Evolutionary conservation across 106 monocot species (phyloP), one percentile per base, ranked within the genome.

Genomic region (Vanilla planifolia): DNA sequence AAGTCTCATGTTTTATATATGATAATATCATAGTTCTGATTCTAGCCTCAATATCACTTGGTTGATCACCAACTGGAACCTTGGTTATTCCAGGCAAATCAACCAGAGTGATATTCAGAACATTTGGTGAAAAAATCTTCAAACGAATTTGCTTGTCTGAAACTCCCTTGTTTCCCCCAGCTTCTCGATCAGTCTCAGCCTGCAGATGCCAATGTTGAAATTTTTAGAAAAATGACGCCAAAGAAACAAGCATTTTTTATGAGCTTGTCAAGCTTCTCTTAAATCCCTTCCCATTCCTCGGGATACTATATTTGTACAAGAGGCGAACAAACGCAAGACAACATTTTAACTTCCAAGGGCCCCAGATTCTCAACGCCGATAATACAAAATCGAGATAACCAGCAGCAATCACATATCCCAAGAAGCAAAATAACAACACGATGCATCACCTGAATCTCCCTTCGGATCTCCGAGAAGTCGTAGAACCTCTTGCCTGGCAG

Each of bases 71-170:
- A 59, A 94, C 93, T 37, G 93, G 93, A 2, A 94, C 93, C 70
- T 83, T 95, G 24, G 95, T 95, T 51, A 95, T 95, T 76, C 95
- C 95, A 62, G 90, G 95, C 55, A 95, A 81, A 81, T 90, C 95
- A 43, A 90, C 95, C 35, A 90, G 61, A 21, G 93, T 89, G 7
- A 95, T 95, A 63, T 90, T 90, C 9, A 95, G 69, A 73, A 89
- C 95, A 84, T 90, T 95, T 62, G 95, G 86, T 29, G 95, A 95
- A 64, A 78, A 95, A 27, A 89, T 86, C 65, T 90, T 95, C 51
- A 95, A 62, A 41, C 89, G 82, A 60, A 95, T 86, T 59, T 89
- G 93, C 69, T 85, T 89, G 59, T 94, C 93, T 47, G 93, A 94
- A 45, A 94, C 76, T 28, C 93, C 93, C 56, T 94, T 94, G 47